phyloP scores from a whole-genome alignment of 805 yeast genomes.

The Starmera caribaea region DNA sequence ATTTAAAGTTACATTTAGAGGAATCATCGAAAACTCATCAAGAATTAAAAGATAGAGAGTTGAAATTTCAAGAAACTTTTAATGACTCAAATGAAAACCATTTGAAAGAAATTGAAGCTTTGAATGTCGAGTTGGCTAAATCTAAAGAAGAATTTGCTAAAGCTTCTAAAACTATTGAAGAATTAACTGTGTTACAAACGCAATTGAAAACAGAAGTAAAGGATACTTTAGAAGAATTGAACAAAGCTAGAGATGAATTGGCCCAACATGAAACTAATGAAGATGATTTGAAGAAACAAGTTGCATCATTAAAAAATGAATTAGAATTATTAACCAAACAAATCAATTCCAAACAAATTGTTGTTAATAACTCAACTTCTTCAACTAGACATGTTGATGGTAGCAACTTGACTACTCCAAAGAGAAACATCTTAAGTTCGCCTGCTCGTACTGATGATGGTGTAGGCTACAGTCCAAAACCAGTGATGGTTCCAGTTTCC shows the following conservation, averaged over 20 bases:
- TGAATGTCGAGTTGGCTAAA: constrained; percentile 45
- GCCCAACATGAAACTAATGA: constrained; percentile 54
- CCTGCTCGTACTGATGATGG: constrained; percentile 26
- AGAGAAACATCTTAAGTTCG: constrained; percentile 25
- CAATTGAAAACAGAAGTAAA: constrained; percentile 56
- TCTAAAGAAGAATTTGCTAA: constrained; percentile 47
- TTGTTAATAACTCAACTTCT: constrained; percentile 1
- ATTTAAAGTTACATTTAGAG: constrained; percentile 38
- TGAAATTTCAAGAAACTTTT: constrained; percentile 38
- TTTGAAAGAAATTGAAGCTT: constrained; percentile 32
- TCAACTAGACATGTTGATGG: too few relatives aligned
- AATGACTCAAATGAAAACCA: constrained; percentile 38
- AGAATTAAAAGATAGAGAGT: constrained; percentile 42
- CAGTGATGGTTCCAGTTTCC: constrained; percentile 53
- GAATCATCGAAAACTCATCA: constrained; percentile 46
- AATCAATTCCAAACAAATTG: constrained; percentile 17
- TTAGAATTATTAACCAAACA: constrained; percentile 20
- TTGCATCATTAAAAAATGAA: constrained; percentile 31
- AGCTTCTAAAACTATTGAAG: constrained; percentile 51
- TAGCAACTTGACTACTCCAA: constrained; percentile 11
- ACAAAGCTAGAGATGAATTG: constrained; percentile 47
- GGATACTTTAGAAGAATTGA: constrained; percentile 51
- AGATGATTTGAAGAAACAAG: constrained; percentile 44
- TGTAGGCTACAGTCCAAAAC: constrained; percentile 30
- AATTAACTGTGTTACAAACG: constrained; percentile 50